Percentiles rank a stretch among this genome's conserved stretches.
phyloP scores from a whole-genome alignment of 176 grass and related monocot genomes.

The barley (Hordeum vulgare) region MorexV3_pseudomolecules_assembly NC_058519.1:103422841-103423340 shows the following conservation, averaged over 20 bases:
- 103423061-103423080: slow-evolving; percentile 95
- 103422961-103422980: not conserved
- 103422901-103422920: not conserved
- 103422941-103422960: slow-evolving; percentile 24
- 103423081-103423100: slow-evolving; percentile 1
- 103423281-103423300: too few relatives aligned
- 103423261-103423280: not conserved
- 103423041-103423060: slow-evolving; percentile 67
- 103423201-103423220: not conserved
- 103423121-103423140: slow-evolving; percentile 18
- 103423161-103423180: not conserved
- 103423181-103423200: not conserved
- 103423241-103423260: not conserved
- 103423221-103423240: not conserved
- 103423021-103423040: slow-evolving; percentile 99
- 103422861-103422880: slow-evolving; percentile 25
- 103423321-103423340: too few relatives aligned
- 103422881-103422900: not conserved
- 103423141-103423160: slow-evolving; percentile 26
- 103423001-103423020: not conserved
- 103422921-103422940: slow-evolving; percentile 26
- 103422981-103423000: not conserved
- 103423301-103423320: too few relatives aligned
- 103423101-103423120: not conserved
- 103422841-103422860: slow-evolving; percentile 72